Base-by-base conservation (phyloP, 2,329 filamentous ascomycete genomes). In the Aspergillus fumigatus region DNA sequence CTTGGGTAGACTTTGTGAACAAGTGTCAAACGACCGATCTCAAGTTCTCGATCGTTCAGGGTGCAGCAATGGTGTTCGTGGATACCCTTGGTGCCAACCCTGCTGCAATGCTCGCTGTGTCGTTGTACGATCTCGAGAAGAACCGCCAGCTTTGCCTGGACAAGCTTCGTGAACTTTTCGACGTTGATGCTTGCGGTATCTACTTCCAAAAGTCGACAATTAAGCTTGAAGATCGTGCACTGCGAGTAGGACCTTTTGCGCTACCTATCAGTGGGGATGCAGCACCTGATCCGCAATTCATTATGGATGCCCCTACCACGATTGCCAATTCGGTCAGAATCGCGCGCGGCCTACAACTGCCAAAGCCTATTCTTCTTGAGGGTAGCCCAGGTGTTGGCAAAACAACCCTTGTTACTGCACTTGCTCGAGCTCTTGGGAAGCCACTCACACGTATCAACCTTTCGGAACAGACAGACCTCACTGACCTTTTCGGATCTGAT, bases 341-440 rank as follows among this genome's bases (percentile, higher is more conserved):
- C 32, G 84, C 95, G 54, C 87, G 94, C 60, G 95, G 93, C 14
- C 79, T 99, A 59, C 92, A 96, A 67, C 85, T 96, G 54, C 82
- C 85, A 52, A 97, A 97, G 70, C 93, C 94, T 2, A 93, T 99
- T 53, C 81, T 99, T 6, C 83, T 99, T 2, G 94, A 99, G 77
- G 94, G 95, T 38, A 97, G 90, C 65, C 94, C 94, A n/a, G 94
- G 94, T 70, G 94, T 99, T 23, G 94, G 94, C 55, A 99, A 99
- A 78, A 99, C 94, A 0, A 96, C 93, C 1, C 81, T 99, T 14
- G 86, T 99, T 23, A 88, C 88, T 48, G 92, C 94, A 0, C 79
- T 99, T 48, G 89, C 95, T 1, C 83, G 84, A 63, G 86, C 88
- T 3, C 88, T 90, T 61, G 91, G 92, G 4, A 88, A 88, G 59